phyloP scores from a whole-genome alignment of 2,329 filamentous ascomycete genomes.

The Diplodia mutila region DNA sequence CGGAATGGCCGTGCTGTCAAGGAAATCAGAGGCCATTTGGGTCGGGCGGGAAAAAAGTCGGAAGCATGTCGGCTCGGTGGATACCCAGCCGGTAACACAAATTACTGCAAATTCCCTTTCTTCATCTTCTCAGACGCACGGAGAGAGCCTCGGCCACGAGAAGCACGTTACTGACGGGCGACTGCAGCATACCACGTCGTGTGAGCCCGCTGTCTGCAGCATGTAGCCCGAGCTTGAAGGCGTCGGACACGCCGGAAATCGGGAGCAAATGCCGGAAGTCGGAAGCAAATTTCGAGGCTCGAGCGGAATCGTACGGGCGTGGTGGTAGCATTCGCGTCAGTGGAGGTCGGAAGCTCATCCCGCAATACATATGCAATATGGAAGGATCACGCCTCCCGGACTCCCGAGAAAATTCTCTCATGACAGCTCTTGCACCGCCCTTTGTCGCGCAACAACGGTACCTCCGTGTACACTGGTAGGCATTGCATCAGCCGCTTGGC shows the following conservation, averaged over 20 bases:
- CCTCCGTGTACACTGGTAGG: slow-evolving; percentile 41
- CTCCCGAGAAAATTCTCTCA: slow-evolving; percentile 41
- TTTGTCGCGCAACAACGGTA: slow-evolving; percentile 37
- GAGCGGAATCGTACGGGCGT: slow-evolving; percentile 29
- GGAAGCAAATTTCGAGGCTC: slow-evolving; percentile 3
- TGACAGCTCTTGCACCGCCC: slow-evolving; percentile 39
- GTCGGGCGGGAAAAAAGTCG: slow-evolving; percentile 5
- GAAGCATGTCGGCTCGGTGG: slow-evolving; percentile 8
- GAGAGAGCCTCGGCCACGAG: background rate
- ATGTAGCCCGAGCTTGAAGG: background rate
- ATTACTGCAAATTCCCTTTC: slow-evolving; percentile 8
- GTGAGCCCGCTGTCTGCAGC: background rate
- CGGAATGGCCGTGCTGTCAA: background rate
- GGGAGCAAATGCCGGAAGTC: background rate
- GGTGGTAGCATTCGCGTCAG: slow-evolving; percentile 29
- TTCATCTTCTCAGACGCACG: background rate
- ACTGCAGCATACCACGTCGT: background rate
- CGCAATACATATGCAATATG: slow-evolving; percentile 37
- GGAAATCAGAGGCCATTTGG: background rate
- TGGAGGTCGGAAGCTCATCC: slow-evolving; percentile 41
- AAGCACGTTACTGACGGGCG: background rate
- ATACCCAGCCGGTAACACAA: background rate
- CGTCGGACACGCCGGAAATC: background rate
- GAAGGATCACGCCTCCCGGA: slow-evolving; percentile 37
- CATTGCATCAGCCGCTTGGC: slow-evolving; percentile 33